Base-by-base conservation (phyloP, 2,329 filamentous ascomycete species). In the Phoma sp. region DNA sequence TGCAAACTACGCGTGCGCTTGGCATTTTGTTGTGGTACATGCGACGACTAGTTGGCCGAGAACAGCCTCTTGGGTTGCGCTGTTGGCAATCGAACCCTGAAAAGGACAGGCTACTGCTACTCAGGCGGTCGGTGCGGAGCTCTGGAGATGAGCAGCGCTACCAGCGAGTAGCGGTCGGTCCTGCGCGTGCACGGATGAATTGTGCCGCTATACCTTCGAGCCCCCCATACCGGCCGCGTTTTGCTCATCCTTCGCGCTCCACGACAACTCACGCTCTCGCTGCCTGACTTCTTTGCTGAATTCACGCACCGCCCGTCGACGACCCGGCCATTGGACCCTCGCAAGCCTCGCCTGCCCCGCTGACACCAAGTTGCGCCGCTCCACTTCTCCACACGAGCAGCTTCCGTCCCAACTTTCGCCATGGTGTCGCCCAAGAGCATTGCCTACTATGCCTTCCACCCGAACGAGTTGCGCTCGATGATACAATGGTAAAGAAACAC, bases 401-500 rank as follows among this genome's bases (percentile, higher is more conserved):
- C 60, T 41, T 58, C 60, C 57, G 54, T 39, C 40, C 38, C 36
- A 48, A 55, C 66, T 9, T 29, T 29, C 62, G 66, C 41, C 62
- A 76, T 75, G 73, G 52, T 47, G 46, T 62, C 66, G 24, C 64
- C 77, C 51, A 71, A 75, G 51, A 81, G 85, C 65, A 75, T 86
- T 55, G 70, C 90, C 59, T 95, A 93, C 80, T 90, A 87, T 68
- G 75, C 87, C 54, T 78, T 90, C 62, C 92, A 96, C 77, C 89
- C 90, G 32, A 82, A 82, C 63, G 83, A 96, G 79, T 79, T 96
- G 73, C 87, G 91, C 70, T 83, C 89, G 41, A 91, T 96, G 60
- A 82, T 96, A 59, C 92, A 96, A 87, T 96, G 92, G 92, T 95
- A 82, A 65, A n/a, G 7, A 7, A 11, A 27, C 35, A n/a, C 32